These are phyloP conservation scores for Mimosa bimucronata DNA, from an alignment of 306 rosid species.

Conservation along the genomic window DNA sequence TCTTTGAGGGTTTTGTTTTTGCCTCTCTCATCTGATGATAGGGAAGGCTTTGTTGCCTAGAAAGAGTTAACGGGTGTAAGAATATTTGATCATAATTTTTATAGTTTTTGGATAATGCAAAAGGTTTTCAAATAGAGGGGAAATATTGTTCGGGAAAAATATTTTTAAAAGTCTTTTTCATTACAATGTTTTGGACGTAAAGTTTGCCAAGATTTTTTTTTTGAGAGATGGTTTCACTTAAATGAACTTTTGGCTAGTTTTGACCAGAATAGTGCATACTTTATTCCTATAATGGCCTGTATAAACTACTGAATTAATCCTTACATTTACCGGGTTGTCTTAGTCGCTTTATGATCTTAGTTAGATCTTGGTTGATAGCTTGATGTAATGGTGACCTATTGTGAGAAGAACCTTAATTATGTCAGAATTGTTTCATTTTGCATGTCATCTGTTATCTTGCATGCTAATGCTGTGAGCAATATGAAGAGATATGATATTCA, in stretches of 20 bases:
- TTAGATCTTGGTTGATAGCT: slow-evolving; percentile 4
- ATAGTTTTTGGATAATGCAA: too few relatives aligned
- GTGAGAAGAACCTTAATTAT: background rate
- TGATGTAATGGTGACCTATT: background rate
- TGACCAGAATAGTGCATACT: background rate
- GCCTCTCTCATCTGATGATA: slow-evolving; percentile 12
- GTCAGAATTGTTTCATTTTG: background rate
- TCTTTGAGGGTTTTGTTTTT: background rate
- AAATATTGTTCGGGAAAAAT: background rate
- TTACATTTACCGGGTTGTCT: background rate
- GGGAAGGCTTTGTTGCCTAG: background rate
- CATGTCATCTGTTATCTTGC: slow-evolving; percentile 1
- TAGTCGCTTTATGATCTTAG: slow-evolving; percentile 2
- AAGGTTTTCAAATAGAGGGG: background rate
- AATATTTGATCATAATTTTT: background rate
- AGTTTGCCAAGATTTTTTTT: slow-evolving; percentile 4
- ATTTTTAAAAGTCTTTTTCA: background rate
- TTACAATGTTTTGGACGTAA: background rate
- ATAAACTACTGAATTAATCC: background rate
- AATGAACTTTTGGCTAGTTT: background rate
- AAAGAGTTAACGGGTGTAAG: background rate
- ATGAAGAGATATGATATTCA: background rate
- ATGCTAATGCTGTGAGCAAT: slow-evolving; percentile 4
- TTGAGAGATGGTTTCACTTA: background rate
- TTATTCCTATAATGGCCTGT: background rate